Conservation (phyloP, 2,329 filamentous ascomycete genomes). For the Aspergillus hiratsukae region DNA sequence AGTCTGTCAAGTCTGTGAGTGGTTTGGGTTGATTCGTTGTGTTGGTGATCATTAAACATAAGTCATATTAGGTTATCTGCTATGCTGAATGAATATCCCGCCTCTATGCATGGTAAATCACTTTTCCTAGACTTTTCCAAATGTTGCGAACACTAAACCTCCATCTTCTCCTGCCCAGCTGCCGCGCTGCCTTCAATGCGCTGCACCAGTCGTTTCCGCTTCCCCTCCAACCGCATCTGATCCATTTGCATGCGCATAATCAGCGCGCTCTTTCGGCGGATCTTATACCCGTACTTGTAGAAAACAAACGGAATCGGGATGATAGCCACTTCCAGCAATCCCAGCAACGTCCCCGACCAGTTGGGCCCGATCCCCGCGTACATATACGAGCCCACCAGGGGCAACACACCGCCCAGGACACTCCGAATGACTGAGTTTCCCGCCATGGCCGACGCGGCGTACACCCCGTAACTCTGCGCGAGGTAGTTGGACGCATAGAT, state of each 20-base stretch:
- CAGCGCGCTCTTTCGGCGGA: conserved; percentile 52
- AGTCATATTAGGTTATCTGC: background rate
- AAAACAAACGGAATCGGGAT: conserved; percentile 80
- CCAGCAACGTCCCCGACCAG: conserved; percentile 74
- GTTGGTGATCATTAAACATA: background rate
- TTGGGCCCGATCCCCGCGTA: conserved; percentile 66
- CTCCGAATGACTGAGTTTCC: conserved; percentile 73
- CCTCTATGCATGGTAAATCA: background rate
- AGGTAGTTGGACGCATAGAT: conserved; percentile 81
- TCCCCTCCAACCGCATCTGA: conserved; percentile 44
- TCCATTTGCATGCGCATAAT: conserved; percentile 56
- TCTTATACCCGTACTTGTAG: conserved; percentile 57
- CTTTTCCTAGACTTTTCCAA: background rate
- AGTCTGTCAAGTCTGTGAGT: background rate
- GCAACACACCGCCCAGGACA: conserved; percentile 70
- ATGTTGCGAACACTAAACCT: conserved; percentile 6
- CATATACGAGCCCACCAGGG: conserved; percentile 69
- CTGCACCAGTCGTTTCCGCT: conserved; percentile 23
- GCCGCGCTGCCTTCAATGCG: conserved; percentile 7
- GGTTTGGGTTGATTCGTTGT: background rate
- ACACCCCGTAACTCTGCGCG: conserved; percentile 73
- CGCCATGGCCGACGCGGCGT: conserved; percentile 73
- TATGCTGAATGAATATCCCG: background rate
- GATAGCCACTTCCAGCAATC: conserved; percentile 65
- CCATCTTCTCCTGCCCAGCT: conserved; percentile 16